Evolutionary conservation across 768 basidiomycete species (phyloP).

Genomic region (Termitomyces sp.): DNA sequence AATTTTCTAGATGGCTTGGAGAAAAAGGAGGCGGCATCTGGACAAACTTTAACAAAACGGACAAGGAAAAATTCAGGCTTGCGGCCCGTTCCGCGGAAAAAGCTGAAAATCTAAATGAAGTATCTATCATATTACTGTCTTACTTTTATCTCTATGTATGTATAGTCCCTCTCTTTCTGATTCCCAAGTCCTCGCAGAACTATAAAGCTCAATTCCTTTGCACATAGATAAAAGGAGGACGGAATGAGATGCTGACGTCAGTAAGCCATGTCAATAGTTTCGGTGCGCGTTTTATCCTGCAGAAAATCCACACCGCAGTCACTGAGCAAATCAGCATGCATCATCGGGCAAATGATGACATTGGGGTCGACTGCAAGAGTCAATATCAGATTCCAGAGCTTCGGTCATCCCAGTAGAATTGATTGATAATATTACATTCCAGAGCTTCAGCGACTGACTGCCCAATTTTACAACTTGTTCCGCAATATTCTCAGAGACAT

Average conservation of each 20-base stretch:
- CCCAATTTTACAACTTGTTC: background rate
- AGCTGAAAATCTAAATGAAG: constrained; percentile 10
- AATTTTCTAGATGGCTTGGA: constrained; percentile 30
- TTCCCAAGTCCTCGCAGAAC: background rate
- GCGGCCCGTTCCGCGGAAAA: constrained; percentile 9
- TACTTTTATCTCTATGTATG: background rate
- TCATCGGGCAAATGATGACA: no score
- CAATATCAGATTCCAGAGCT: no score
- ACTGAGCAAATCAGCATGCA: no score
- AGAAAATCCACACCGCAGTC: background rate
- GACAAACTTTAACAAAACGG: constrained; percentile 8
- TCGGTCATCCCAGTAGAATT: no score
- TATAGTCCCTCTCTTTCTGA: background rate
- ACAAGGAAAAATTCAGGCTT: constrained; percentile 13
- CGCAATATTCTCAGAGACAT: background rate
- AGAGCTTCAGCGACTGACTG: no score
- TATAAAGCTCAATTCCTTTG: no score
- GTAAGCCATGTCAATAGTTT: no score
- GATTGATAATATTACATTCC: no score
- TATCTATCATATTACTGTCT: background rate
- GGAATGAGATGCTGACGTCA: no score
- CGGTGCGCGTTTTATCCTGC: background rate
- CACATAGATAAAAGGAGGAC: no score
- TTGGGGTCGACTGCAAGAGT: no score
- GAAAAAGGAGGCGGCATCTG: background rate